These are phyloP conservation scores for Boeremia exigua DNA, from an alignment of 2,329 filamentous ascomycete genomes.

Conservation along the genomic window DNA sequence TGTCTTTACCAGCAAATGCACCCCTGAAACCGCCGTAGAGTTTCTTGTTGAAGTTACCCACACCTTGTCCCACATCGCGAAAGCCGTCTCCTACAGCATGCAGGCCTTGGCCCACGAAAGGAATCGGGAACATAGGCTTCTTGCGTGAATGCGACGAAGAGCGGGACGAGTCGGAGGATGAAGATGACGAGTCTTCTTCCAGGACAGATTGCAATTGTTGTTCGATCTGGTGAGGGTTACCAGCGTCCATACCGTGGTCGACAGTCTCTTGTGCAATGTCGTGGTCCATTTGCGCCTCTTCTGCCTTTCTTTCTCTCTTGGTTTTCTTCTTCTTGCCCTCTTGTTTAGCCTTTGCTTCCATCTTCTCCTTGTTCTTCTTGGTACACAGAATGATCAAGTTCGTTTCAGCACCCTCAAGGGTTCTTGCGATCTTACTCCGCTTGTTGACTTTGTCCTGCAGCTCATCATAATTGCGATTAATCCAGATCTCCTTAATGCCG, in stretches of 20 bases:
- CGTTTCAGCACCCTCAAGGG: constrained; percentile 83
- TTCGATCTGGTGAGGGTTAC: constrained; percentile 62
- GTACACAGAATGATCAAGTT: constrained; percentile 81
- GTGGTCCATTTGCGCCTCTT: constrained; percentile 67
- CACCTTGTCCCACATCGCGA: constrained; percentile 56
- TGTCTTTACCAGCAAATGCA: constrained; percentile 34
- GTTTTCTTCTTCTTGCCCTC: constrained; percentile 59
- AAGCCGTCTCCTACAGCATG: constrained; percentile 54
- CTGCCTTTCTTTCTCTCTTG: constrained; percentile 63
- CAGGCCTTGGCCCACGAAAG: constrained; percentile 53
- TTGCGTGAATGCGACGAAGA: constrained; percentile 44
- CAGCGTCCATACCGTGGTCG: constrained; percentile 60
- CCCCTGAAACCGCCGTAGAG: constrained; percentile 49
- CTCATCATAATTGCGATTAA: constrained; percentile 86
- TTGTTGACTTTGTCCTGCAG: constrained; percentile 83
- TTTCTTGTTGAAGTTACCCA: constrained; percentile 48
- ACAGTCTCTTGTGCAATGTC: constrained; percentile 60
- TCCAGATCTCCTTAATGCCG: constrained; percentile 93
- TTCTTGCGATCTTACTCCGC: constrained; percentile 72
- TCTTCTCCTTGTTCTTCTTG: constrained; percentile 75
- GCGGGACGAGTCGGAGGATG: constrained; percentile 43
- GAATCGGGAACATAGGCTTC: constrained; percentile 48
- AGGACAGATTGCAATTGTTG: constrained; percentile 58
- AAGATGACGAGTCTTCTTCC: constrained; percentile 38
- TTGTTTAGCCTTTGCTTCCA: constrained; percentile 69